A percentile compares a stretch with the other conserved stretches of the same genome.
Evolutionary conservation across 23 red algal genomes (phyloP).

Genomic region (Agarophyton chilense): DNA sequence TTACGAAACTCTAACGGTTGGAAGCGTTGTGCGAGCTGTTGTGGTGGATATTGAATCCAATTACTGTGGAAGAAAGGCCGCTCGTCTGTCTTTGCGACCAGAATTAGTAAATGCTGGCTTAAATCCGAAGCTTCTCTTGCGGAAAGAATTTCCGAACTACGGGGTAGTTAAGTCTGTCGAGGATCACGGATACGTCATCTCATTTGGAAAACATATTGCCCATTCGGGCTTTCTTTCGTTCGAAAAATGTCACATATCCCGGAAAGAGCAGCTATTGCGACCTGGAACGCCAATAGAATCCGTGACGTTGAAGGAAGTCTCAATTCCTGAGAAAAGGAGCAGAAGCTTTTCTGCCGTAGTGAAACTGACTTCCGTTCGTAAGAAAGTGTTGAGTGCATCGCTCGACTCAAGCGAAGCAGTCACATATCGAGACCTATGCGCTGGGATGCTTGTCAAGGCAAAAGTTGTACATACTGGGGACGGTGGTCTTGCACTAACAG

Average conservation of each 20-base stretch:
- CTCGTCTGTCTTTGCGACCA: constrained; percentile 45
- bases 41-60: constrained; percentile 29
- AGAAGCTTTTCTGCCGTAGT: constrained; percentile 16
- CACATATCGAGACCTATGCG: constrained; percentile 23
- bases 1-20: constrained; percentile 31
- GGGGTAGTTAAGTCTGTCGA: constrained; percentile 60
- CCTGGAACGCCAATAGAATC: constrained; percentile 49
- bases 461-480: constrained; percentile 22
- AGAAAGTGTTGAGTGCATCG: constrained; percentile 9
- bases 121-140: constrained; percentile 35
- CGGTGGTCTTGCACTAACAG: constrained; percentile 18
- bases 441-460: constrained; percentile 51
- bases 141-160: constrained; percentile 28
- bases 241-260: constrained; percentile 9
- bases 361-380: background rate
- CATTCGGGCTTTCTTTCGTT: constrained; percentile 44
- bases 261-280: background rate
- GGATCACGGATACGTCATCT: constrained; percentile 71
- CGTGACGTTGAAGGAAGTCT: constrained; percentile 15
- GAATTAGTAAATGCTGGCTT: constrained; percentile 55
- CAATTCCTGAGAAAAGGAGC: background rate
- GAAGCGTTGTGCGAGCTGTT: constrained; percentile 32
- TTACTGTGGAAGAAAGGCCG: constrained; percentile 11
- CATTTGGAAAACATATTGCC: constrained; percentile 49
- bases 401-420: constrained; percentile 17